These are phyloP conservation scores for Candida bentonensis DNA, from an alignment of 805 yeast genomes.

Conservation along the genomic window DNA sequence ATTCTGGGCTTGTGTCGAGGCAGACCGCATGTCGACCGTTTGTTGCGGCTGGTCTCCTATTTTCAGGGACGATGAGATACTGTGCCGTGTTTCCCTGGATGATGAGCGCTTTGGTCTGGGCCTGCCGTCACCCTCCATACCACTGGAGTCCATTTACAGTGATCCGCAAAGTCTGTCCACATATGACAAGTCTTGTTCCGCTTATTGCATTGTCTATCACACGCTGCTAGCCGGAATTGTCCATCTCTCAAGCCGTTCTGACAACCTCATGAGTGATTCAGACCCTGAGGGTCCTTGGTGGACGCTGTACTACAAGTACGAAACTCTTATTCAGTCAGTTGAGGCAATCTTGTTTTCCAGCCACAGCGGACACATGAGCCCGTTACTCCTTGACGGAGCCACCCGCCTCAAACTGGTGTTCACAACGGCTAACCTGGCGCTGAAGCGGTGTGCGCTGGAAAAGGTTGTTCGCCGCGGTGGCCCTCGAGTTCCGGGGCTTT, in stretches of 20 bases:
- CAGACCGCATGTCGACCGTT: not conserved
- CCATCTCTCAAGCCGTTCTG: not conserved
- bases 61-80: not conserved
- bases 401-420: not conserved
- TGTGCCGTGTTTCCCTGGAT: not conserved
- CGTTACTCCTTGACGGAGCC: not conserved
- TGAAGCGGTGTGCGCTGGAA: not conserved
- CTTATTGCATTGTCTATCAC: not conserved
- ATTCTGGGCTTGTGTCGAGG: not conserved
- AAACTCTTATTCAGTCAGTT: not conserved
- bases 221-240: not conserved
- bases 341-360: not conserved
- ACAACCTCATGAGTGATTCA: not conserved
- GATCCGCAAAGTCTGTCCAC: not conserved
- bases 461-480: not conserved
- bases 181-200: not conserved
- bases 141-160: not conserved
- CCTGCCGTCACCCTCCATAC: not conserved
- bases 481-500: not conserved
- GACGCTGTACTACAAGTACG: not conserved
- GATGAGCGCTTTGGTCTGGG: not conserved
- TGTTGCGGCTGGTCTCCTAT: conserved; percentile 1
- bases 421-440: not conserved
- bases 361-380: not conserved
- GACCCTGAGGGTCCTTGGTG: conserved; percentile 1